A percentile compares a stretch with the other conserved stretches of the same genome.
Conservation (phyloP, 371 early-diverging fungal genomes). For the Apophysomyces ossiformis region DNA sequence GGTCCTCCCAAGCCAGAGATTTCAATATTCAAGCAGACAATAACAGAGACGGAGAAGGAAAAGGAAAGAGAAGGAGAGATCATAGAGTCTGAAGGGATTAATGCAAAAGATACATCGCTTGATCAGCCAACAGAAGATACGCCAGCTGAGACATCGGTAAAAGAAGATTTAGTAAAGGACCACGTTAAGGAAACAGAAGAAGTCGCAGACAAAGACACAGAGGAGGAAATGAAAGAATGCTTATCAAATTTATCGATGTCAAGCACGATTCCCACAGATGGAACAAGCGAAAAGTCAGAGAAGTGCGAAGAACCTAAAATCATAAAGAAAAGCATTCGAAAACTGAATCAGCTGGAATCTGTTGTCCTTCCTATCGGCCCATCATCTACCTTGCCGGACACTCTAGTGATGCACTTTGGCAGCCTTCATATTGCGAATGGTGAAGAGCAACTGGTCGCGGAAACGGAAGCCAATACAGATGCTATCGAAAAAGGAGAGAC, state of each 20-base stretch:
- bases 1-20: slow-evolving; percentile 16
- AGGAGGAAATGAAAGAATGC: neutral
- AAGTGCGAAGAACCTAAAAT: neutral
- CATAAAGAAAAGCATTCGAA: slow-evolving; percentile 34
- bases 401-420: slow-evolving; percentile 77
- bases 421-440: slow-evolving; percentile 59
- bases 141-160: neutral
- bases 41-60: neutral
- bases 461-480: neutral
- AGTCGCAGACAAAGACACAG: neutral
- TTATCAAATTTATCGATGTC: slow-evolving; percentile 4
- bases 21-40: neutral
- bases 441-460: slow-evolving; percentile 12
- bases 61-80: slow-evolving; percentile 4
- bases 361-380: slow-evolving; percentile 77
- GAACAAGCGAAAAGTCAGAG: neutral
- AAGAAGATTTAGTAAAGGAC: neutral
- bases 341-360: slow-evolving; percentile 76
- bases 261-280: neutral
- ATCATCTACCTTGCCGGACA: slow-evolving; percentile 49
- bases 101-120: slow-evolving; percentile 2
- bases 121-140: slow-evolving; percentile 2
- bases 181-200: neutral
- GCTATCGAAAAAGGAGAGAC: neutral
- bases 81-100: neutral